Evolutionary conservation across 495 filamentous ascomycete species (phyloP).

Genomic region (Talaromyces wortmannii): DNA sequence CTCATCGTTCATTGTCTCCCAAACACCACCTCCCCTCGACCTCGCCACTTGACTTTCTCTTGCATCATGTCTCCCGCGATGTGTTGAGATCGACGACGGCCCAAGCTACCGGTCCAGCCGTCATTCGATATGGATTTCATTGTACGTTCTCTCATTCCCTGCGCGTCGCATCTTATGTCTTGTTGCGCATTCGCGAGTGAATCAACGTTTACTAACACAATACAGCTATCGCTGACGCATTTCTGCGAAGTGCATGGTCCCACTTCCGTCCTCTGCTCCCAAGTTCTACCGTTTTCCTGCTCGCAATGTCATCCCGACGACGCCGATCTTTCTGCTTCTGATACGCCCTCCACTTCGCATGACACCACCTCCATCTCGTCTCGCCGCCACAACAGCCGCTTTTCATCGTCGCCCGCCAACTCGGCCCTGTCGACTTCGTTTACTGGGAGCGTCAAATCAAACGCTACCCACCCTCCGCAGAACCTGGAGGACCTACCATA

Average conservation of each 20-base stretch:
- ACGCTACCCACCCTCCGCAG: slow-evolving; percentile 16
- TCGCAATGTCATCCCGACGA: slow-evolving; percentile 54
- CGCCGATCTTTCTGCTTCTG: slow-evolving; percentile 21
- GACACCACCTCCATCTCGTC: slow-evolving; percentile 11
- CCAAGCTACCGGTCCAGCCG: background rate
- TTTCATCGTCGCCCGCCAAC: slow-evolving; percentile 8
- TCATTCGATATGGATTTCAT: slow-evolving; percentile 38
- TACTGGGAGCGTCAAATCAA: slow-evolving; percentile 1
- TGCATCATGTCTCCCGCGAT: background rate
- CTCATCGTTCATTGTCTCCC: no score
- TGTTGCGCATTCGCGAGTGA: no score
- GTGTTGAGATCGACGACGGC: background rate
- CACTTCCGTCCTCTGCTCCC: slow-evolving; percentile 91
- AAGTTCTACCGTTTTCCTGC: slow-evolving; percentile 75
- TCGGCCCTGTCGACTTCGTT: slow-evolving; percentile 3
- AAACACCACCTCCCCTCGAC: no score
- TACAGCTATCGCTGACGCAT: slow-evolving; percentile 85
- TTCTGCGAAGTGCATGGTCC: slow-evolving; percentile 96
- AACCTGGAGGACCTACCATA: slow-evolving; percentile 40
- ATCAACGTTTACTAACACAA: background rate
- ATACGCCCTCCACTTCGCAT: slow-evolving; percentile 25
- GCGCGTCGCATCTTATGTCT: background rate
- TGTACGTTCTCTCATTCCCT: slow-evolving; percentile 20
- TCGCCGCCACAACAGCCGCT: slow-evolving; percentile 7
- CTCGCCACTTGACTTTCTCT: no score